These are phyloP conservation scores for Juglanconis sp. DNA, from an alignment of 2,329 filamentous ascomycete species.

Conservation along the genomic window DNA sequence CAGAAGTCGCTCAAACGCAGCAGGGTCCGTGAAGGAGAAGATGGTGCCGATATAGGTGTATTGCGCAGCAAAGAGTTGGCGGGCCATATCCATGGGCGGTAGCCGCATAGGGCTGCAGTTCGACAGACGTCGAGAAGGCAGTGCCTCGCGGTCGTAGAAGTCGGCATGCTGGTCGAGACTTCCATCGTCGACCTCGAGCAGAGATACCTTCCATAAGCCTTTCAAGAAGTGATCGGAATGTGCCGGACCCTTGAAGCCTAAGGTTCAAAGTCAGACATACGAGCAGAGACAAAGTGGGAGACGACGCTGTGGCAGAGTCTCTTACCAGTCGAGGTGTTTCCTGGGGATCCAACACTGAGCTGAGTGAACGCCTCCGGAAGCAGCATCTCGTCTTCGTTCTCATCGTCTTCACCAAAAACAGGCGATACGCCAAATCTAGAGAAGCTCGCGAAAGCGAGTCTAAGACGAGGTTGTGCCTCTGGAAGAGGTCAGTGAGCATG, in stretches of 20 bases:
- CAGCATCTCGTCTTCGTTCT: constrained; percentile 30
- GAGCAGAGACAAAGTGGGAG: neutral
- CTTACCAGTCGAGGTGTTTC: constrained; percentile 16
- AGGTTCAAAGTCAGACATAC: neutral
- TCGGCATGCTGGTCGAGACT: constrained; percentile 29
- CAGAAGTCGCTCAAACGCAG: constrained; percentile 44
- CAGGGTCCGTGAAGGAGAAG: constrained; percentile 49
- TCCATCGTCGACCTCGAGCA: constrained; percentile 30
- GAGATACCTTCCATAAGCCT: constrained; percentile 33
- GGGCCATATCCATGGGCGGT: constrained; percentile 49
- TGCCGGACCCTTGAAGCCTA: constrained; percentile 34
- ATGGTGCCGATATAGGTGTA: constrained; percentile 57
- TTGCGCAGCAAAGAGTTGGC: constrained; percentile 47
- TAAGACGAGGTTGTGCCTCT: constrained; percentile 5
- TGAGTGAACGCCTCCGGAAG: constrained; percentile 34
- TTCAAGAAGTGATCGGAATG: constrained; percentile 37
- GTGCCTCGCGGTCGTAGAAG: constrained; percentile 32
- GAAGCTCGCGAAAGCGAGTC: neutral
- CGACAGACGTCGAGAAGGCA: constrained; percentile 29
- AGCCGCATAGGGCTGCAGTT: constrained; percentile 33
- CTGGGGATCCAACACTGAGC: constrained; percentile 28
- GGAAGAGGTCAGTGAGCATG: neutral
- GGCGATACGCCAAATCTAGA: neutral
- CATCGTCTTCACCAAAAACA: constrained; percentile 1
- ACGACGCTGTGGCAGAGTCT: neutral